Evolutionary conservation across 805 yeast species (phyloP), one percentile per base, ranked within the genome.

Genomic region (Sugiyamaella americana): DNA sequence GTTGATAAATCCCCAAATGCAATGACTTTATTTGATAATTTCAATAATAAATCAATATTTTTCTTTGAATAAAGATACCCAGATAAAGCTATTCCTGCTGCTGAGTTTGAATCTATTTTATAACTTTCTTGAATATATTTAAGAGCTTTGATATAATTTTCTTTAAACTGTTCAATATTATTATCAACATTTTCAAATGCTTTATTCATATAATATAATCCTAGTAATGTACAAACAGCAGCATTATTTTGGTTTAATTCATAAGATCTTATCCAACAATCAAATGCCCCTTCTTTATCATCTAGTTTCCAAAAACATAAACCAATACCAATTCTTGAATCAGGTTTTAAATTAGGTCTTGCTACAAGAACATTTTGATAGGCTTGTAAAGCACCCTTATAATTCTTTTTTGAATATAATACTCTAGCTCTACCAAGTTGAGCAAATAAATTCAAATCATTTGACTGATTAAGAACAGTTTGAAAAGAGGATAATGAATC

Each of bases 241-340:
- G 72, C 60, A 54, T 79, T 79, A 20, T 69, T 60, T 3, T 83
- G 79, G 52, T 83, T 78, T 37, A 91, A 64, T 60, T 82, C 84
- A 26, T 80, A 66, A 1, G 87, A 75, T 58, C 97, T 76, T 51
- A 77, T 75, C 97, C 98, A 93, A 0, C 98, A 83, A 42, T 70
- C 68, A 4, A 75, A 59, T 0, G 98, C 98, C 69, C 87, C 75
- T 43, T 75, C 75, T 52, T 78, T 76, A 62, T 87, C 95, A 44
- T 83, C 83, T 51, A 93, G 69, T 50, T 78, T 78, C 97, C 97
- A 93, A 61, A 82, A 91, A 64, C 97, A 89, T 53, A 93, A 69
- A 30, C 98, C 99, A 51, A 91, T 79, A 23, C 98, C 99, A 50
- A 93, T 75, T 64, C 99, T 74, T 17, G 97, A 94, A 67, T 91